Evolutionary conservation across 2,329 filamentous ascomycete genomes (phyloP).

Genomic region (Alternaria gansuensis): DNA sequence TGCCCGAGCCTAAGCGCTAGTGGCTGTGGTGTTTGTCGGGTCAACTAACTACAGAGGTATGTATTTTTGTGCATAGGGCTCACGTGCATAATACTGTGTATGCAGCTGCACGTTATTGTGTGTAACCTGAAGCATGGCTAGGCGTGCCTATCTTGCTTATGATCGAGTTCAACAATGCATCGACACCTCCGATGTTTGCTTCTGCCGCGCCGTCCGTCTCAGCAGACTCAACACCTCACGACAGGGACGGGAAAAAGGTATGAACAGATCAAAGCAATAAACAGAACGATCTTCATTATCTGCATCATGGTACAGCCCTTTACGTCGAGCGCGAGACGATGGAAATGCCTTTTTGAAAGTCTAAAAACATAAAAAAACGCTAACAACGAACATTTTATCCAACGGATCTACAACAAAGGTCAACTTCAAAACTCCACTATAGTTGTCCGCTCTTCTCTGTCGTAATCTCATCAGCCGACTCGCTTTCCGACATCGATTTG

Average conservation of each 20-base stretch:
- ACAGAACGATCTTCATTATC: slow-evolving; percentile 2
- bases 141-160: background rate
- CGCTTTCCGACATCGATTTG: slow-evolving; percentile 25
- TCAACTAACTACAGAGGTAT: background rate
- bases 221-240: slow-evolving; percentile 1
- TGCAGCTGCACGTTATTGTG: background rate
- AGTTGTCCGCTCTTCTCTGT: slow-evolving; percentile 19
- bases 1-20: background rate
- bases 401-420: background rate
- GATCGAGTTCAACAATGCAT: slow-evolving; percentile 5
- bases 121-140: background rate
- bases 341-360: slow-evolving; percentile 10
- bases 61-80: background rate
- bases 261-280: background rate
- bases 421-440: background rate
- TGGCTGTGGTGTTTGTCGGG: background rate
- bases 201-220: slow-evolving; percentile 1
- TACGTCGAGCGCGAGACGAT: background rate
- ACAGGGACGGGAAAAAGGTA: background rate
- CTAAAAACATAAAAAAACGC: slow-evolving; percentile 6
- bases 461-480: slow-evolving; percentile 24
- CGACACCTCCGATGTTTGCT: background rate
- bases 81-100: background rate
- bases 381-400: slow-evolving; percentile 2
- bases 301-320: background rate